Evolutionary conservation across 352 stramenopile species (phyloP).

Genomic region (Phytopythium oedochilum): DNA sequence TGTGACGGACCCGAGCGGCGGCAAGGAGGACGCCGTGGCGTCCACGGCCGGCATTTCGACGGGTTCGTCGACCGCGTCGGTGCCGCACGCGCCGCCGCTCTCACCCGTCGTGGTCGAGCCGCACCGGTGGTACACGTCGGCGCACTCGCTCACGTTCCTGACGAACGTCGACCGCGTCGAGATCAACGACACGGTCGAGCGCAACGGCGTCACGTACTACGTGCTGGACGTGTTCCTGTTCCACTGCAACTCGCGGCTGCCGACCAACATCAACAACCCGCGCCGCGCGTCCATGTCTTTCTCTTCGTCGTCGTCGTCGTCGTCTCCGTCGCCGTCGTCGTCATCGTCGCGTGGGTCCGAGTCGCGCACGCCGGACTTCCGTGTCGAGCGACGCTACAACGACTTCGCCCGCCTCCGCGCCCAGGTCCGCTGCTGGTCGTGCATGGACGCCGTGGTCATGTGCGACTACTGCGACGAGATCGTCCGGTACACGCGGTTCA

Average conservation of each 20-base stretch:
- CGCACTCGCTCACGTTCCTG: slow-evolving; percentile 36
- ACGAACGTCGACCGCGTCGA: slow-evolving; percentile 48
- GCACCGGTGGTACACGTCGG: slow-evolving; percentile 23
- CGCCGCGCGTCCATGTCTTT: slow-evolving; percentile 15
- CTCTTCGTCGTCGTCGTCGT: not conserved
- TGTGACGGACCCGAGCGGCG: not conserved
- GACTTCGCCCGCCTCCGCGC: slow-evolving; percentile 50
- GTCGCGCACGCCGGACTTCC: slow-evolving; percentile 35
- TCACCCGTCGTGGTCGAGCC: slow-evolving; percentile 34
- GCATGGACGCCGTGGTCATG: slow-evolving; percentile 36
- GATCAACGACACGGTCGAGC: slow-evolving; percentile 35
- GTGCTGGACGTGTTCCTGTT: slow-evolving; percentile 51
- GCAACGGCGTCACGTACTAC: slow-evolving; percentile 45
- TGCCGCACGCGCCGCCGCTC: slow-evolving; percentile 25
- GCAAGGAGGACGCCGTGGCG: not conserved
- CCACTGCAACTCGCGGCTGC: slow-evolving; percentile 41
- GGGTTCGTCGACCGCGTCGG: not conserved
- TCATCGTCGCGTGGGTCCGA: slow-evolving; percentile 9
- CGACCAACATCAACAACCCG: slow-evolving; percentile 39
- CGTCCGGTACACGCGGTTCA: slow-evolving; percentile 47
- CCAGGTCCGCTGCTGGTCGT: slow-evolving; percentile 36
- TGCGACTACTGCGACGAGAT: slow-evolving; percentile 65
- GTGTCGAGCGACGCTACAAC: slow-evolving; percentile 55
- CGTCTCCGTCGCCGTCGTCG: not conserved
- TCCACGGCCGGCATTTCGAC: not conserved